These are phyloP conservation scores for Achaetomiella virescens DNA, from an alignment of 495 filamentous ascomycete species.

Conservation along the genomic window DNA sequence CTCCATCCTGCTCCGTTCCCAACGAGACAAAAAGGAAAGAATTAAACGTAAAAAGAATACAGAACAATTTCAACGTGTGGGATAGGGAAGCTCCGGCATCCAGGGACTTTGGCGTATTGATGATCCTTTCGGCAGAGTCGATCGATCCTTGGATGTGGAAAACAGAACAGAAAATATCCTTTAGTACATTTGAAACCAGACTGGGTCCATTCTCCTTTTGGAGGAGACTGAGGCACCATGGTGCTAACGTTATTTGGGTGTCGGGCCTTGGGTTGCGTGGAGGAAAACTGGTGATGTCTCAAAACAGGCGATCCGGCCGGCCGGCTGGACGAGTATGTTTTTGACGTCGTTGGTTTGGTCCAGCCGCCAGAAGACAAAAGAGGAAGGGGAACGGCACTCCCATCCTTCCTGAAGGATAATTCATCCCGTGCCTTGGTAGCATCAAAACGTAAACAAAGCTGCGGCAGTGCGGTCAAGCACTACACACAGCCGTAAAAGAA, in stretches of 20 bases:
- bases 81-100: too few species aligned
- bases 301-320: constrained; percentile 3
- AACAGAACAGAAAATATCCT: constrained; percentile 1
- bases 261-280: constrained; percentile 3
- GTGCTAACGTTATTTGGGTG: constrained; percentile 4
- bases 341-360: background rate
- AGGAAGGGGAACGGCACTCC: too few species aligned
- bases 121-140: background rate
- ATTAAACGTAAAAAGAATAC: constrained; percentile 3
- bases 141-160: background rate
- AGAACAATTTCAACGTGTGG: background rate
- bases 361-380: background rate
- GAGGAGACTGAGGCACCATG: background rate
- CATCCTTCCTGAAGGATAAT: too few species aligned
- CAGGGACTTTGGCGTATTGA: too few species aligned
- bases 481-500: background rate
- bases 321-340: background rate
- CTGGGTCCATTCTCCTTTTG: background rate
- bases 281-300: background rate
- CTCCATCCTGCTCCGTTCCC: background rate
- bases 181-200: background rate
- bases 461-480: too few species aligned
- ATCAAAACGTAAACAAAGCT: background rate
- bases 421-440: too few species aligned
- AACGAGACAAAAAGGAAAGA: background rate